These are phyloP conservation scores for Coemansia javaensis DNA, from an alignment of 192 early-diverging fungal species.

Conservation along the genomic window DNA sequence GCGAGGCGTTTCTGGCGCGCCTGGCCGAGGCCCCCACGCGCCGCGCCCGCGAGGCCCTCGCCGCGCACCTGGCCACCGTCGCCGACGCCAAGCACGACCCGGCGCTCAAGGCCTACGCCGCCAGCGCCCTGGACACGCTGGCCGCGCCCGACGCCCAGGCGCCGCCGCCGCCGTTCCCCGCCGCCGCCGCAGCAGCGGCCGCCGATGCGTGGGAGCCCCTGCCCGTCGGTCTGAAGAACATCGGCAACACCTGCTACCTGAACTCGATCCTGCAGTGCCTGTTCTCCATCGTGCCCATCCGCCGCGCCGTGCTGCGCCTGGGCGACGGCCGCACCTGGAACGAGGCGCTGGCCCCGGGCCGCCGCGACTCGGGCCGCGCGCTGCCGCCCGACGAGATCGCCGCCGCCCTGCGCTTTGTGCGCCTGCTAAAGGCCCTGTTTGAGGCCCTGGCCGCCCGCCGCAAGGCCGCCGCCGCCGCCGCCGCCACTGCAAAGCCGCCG, in stretches of 20 bases:
- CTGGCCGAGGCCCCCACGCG: constrained; percentile 12
- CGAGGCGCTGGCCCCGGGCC: constrained; percentile 21
- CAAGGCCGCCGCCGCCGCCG: too few relatives aligned
- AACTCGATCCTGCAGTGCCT: constrained; percentile 79
- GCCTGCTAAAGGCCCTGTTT: constrained; percentile 53
- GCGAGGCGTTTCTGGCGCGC: constrained; percentile 27
- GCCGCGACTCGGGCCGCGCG: constrained; percentile 24
- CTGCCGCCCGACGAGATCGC: constrained; percentile 16
- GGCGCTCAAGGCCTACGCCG: constrained; percentile 24
- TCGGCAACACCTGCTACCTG: constrained; percentile 87
- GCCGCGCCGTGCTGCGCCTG: constrained; percentile 54
- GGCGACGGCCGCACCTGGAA: constrained; percentile 48
- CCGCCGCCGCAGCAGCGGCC: too few relatives aligned
- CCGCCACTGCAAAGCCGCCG: constrained; percentile 17
- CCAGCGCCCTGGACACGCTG: constrained; percentile 8
- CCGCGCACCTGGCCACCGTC: constrained; percentile 15
- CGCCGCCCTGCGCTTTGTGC: constrained; percentile 45
- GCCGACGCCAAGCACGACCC: constrained; percentile 20
- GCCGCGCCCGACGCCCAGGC: too few relatives aligned
- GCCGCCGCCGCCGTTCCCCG: too few relatives aligned
- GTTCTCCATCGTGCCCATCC: constrained; percentile 60
- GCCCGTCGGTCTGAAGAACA: constrained; percentile 72
- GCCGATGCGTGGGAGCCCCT: constrained; percentile 37
- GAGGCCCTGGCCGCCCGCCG: constrained; percentile 26
- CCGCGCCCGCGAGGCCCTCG: constrained; percentile 33